These are phyloP conservation scores for Chimonanthus salicifolius DNA, from an alignment of 164 flowering plant species.

Conservation along the genomic window DNA sequence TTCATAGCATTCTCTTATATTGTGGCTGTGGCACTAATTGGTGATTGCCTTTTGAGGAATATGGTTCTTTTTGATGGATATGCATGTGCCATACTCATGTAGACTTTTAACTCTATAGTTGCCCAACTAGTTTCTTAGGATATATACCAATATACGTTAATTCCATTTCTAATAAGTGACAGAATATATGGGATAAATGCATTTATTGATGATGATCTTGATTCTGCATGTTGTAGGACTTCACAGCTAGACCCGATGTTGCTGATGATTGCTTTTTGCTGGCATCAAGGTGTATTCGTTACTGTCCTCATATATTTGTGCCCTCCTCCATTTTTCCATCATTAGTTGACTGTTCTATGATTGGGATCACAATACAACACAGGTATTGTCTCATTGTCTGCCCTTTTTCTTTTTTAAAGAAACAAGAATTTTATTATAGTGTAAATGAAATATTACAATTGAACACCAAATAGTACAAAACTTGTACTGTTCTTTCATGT, in stretches of 20 bases:
- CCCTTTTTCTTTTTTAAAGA: slow-evolving; percentile 1
- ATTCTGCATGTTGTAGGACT: slow-evolving; percentile 49
- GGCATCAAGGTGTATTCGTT: slow-evolving; percentile 96
- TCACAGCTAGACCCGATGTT: slow-evolving; percentile 88
- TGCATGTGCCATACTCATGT: not conserved
- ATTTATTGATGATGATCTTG: no score
- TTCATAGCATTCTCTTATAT: not conserved
- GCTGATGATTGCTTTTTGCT: slow-evolving; percentile 97
- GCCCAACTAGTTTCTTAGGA: not conserved
- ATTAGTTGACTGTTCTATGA: slow-evolving; percentile 80
- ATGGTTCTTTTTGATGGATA: not conserved
- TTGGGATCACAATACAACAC: slow-evolving; percentile 91
- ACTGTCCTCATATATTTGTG: slow-evolving; percentile 87
- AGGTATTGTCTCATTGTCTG: slow-evolving; percentile 41
- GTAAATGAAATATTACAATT: no score
- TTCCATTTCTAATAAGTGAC: not conserved
- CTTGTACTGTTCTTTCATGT: no score
- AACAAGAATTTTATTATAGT: not conserved
- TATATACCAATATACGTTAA: not conserved
- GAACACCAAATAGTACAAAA: no score
- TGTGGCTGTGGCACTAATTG: not conserved
- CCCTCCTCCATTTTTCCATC: slow-evolving; percentile 75
- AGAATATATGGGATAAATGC: no score
- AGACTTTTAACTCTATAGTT: not conserved
- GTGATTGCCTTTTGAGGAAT: slow-evolving; percentile 1